Conservation (phyloP, 768 basidiomycete species). For the Hypholoma sublateritium region DNA sequence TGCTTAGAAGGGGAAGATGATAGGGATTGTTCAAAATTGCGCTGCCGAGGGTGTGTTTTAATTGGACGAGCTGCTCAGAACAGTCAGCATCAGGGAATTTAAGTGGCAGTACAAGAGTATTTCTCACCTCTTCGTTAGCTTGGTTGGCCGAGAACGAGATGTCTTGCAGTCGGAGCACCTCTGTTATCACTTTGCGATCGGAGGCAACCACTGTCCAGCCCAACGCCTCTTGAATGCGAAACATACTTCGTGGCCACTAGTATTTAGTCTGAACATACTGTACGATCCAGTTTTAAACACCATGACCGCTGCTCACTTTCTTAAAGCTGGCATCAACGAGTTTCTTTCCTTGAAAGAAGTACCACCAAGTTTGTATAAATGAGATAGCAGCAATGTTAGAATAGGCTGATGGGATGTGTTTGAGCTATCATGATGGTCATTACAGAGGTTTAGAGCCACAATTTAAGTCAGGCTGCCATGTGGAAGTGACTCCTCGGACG, state of each 20-base stretch:
- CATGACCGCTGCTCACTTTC: not conserved
- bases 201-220: constrained; percentile 42
- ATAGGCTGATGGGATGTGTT: not conserved
- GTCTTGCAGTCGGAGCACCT: constrained; percentile 39
- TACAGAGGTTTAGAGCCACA: not conserved
- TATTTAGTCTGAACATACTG: not conserved
- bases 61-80: constrained; percentile 31
- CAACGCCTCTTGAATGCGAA: constrained; percentile 11
- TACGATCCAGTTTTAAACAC: not conserved
- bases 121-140: constrained; percentile 31
- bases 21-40: constrained; percentile 26
- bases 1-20: constrained; percentile 28
- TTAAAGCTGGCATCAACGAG: not conserved
- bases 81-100: not conserved
- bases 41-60: constrained; percentile 36
- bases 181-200: constrained; percentile 31
- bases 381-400: not conserved
- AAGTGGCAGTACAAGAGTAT: not conserved
- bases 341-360: not conserved
- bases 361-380: not conserved
- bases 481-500: no score
- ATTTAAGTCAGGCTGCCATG: not conserved
- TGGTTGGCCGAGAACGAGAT: constrained; percentile 33
- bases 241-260: constrained; percentile 14
- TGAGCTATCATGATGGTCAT: not conserved